Percentiles rank a stretch among this genome's conserved stretches.
Conservation (phyloP, 352 stramenopile genomes). For the Globisporangium okanoganense region DNA sequence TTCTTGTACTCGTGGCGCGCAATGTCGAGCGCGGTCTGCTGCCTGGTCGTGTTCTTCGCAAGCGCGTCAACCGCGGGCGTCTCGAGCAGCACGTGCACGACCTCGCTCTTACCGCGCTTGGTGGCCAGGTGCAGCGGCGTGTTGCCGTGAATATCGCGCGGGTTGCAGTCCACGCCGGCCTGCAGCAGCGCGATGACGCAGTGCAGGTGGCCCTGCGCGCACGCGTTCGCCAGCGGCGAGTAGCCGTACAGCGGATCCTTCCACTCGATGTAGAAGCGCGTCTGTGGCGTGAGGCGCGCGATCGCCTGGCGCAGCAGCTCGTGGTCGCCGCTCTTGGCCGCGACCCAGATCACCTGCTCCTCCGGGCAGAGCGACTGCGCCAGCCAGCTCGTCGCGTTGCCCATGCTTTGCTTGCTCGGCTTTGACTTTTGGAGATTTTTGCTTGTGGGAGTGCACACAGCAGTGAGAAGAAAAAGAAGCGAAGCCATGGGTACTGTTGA, state of each 20-base stretch:
- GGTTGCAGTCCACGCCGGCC: slow-evolving; percentile 54
- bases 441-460: not conserved
- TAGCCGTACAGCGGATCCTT: slow-evolving; percentile 53
- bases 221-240: slow-evolving; percentile 66
- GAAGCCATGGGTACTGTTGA: no score
- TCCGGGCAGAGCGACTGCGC: slow-evolving; percentile 63
- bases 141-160: slow-evolving; percentile 49
- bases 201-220: slow-evolving; percentile 49
- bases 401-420: slow-evolving; percentile 33
- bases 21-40: slow-evolving; percentile 68
- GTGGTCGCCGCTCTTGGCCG: slow-evolving; percentile 68
- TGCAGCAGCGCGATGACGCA: slow-evolving; percentile 57
- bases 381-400: slow-evolving; percentile 73
- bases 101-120: slow-evolving; percentile 52
- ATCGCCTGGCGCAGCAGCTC: slow-evolving; percentile 44
- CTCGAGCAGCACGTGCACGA: slow-evolving; percentile 65
- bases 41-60: slow-evolving; percentile 43
- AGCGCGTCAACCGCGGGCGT: slow-evolving; percentile 45
- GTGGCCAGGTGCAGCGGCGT: slow-evolving; percentile 69
- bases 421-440: not conserved
- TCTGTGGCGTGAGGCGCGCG: slow-evolving; percentile 47
- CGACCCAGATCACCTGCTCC: slow-evolving; percentile 75
- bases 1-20: slow-evolving; percentile 52
- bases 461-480: no score
- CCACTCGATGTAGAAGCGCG: slow-evolving; percentile 68